phyloP scores from a whole-genome alignment of 2,329 filamentous ascomycete genomes.

The Ophiostoma sp. region DNA sequence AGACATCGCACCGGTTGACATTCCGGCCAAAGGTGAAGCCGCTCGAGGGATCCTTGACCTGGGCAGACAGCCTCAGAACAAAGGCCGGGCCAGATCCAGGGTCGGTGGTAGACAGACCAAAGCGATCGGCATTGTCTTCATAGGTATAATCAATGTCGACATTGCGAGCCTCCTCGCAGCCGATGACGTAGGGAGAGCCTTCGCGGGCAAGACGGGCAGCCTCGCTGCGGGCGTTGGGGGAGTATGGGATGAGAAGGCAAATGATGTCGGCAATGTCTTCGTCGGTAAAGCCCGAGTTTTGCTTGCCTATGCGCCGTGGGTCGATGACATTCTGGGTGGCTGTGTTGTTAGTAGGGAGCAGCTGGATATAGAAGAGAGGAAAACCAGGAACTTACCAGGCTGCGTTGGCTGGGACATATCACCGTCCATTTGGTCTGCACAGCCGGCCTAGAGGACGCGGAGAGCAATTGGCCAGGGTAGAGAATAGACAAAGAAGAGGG shows the following conservation, averaged over 20 bases:
- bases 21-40: conserved; percentile 90
- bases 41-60: conserved; percentile 58
- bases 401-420: conserved; percentile 28
- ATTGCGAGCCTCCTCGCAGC: conserved; percentile 45
- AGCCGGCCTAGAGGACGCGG: conserved; percentile 6
- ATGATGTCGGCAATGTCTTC: conserved; percentile 83
- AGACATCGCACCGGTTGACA: conserved; percentile 62
- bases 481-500: background rate
- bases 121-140: conserved; percentile 47
- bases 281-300: conserved; percentile 76
- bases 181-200: conserved; percentile 46
- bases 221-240: conserved; percentile 65
- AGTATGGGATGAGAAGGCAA: conserved; percentile 78
- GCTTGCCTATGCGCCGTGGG: conserved; percentile 69
- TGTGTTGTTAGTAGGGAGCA: conserved; percentile 18
- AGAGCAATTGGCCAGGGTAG: background rate
- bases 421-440: conserved; percentile 25
- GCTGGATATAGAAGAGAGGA: background rate
- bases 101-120: conserved; percentile 48
- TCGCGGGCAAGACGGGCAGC: conserved; percentile 51
- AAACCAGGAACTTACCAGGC: conserved; percentile 22
- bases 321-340: conserved; percentile 78
- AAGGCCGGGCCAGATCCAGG: conserved; percentile 59
- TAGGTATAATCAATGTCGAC: conserved; percentile 48
- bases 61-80: conserved; percentile 72